phyloP scores from a whole-genome alignment of 768 basidiomycete species.

The Xerocomus spinulosus region DNA sequence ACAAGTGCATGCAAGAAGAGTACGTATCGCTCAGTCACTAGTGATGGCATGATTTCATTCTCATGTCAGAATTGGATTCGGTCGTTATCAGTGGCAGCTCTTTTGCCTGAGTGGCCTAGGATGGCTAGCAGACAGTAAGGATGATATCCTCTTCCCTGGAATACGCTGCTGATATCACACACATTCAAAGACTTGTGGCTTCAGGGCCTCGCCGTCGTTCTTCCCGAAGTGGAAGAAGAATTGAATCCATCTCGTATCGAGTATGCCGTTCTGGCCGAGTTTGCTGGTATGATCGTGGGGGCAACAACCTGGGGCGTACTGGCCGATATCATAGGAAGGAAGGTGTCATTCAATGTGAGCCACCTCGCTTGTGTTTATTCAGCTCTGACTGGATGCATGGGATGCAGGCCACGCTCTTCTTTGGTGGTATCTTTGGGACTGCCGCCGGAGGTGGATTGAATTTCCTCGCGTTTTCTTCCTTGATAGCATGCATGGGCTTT shows the following conservation, averaged over 20 bases:
- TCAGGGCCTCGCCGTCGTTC: constrained; percentile 44
- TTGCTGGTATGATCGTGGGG: constrained; percentile 46
- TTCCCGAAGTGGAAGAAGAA: constrained; percentile 41
- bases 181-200: constrained; percentile 33
- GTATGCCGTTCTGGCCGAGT: constrained; percentile 44
- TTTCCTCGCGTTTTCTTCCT: constrained; percentile 43
- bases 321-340: constrained; percentile 46
- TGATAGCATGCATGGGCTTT: constrained; percentile 45
- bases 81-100: constrained; percentile 46
- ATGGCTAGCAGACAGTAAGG: constrained; percentile 47
- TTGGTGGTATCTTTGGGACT: constrained; percentile 46
- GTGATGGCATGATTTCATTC: neutral
- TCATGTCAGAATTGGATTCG: constrained; percentile 42
- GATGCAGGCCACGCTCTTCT: constrained; percentile 31
- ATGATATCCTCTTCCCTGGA: constrained; percentile 14
- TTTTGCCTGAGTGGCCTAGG: constrained; percentile 45
- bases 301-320: constrained; percentile 47
- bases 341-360: constrained; percentile 40
- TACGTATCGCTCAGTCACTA: constrained; percentile 18
- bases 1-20: constrained; percentile 45
- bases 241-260: constrained; percentile 40
- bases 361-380: neutral
- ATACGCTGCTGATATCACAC: constrained; percentile 12
- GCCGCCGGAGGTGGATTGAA: constrained; percentile 44
- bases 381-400: neutral